Percentiles rank a stretch among this genome's conserved stretches.
phyloP scores from a whole-genome alignment of 306 rosid species.

The Sphenostylis stenocarpa region DNA sequence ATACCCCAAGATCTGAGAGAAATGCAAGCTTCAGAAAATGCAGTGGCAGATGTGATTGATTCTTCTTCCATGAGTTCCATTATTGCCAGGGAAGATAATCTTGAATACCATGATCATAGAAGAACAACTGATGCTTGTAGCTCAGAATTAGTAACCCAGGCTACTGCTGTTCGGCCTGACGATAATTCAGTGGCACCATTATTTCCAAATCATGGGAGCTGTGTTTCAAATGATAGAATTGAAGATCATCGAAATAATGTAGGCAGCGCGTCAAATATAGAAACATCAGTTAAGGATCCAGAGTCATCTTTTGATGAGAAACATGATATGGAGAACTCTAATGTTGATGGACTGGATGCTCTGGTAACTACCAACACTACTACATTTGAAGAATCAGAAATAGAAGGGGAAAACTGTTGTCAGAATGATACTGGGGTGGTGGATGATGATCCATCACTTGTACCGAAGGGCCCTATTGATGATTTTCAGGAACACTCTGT shows the following conservation, averaged over 20 bases:
- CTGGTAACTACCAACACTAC: constrained; percentile 37
- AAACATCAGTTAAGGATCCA: constrained; percentile 37
- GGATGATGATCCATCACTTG: constrained; percentile 41
- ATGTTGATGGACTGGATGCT: constrained; percentile 40
- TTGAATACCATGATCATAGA: constrained; percentile 32
- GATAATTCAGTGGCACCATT: constrained; percentile 35
- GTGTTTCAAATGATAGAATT: constrained; percentile 30
- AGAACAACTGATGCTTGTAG: constrained; percentile 46
- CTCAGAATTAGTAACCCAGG: constrained; percentile 39
- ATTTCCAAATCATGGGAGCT: constrained; percentile 27
- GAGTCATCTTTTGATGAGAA: constrained; percentile 49
- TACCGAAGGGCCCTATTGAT: constrained; percentile 39
- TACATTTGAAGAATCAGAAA: constrained; percentile 43
- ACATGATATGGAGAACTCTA: constrained; percentile 21
- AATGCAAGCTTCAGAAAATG: constrained; percentile 44
- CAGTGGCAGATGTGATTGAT: constrained; percentile 40
- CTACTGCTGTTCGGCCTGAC: constrained; percentile 32
- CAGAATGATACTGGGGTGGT: constrained; percentile 41
- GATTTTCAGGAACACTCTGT: constrained; percentile 44
- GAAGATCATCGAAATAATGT: constrained; percentile 39
- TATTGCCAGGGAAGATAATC: constrained; percentile 46
- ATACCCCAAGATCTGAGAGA: constrained; percentile 36
- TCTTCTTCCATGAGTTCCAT: constrained; percentile 39
- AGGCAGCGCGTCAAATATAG: constrained; percentile 40
- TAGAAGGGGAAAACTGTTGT: constrained; percentile 41